A percentile compares a stretch with the other conserved stretches of the same genome.
phyloP scores from a whole-genome alignment of 306 rosid genomes.

The Morella rubra region DNA sequence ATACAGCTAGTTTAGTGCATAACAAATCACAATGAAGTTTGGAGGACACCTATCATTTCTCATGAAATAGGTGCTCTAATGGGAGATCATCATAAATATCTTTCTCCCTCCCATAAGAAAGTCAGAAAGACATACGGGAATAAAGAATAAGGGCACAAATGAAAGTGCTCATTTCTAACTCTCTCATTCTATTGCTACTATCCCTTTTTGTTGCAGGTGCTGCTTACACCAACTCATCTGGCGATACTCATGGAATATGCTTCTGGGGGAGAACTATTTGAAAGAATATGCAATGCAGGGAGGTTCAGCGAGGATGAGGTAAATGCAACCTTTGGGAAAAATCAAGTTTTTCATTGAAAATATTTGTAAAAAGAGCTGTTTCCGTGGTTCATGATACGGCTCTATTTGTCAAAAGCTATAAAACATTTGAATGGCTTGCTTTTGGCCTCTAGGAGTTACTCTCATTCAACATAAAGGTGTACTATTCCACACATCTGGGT shows the following conservation, averaged over 20 bases:
- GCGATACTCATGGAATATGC: slow-evolving; percentile 99
- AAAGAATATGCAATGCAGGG: slow-evolving; percentile 92
- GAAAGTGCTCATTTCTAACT: not conserved
- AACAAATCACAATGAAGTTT: not conserved
- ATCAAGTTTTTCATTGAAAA: too few species aligned
- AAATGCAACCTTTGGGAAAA: not conserved
- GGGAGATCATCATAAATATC: too few species aligned
- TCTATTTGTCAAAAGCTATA: too few species aligned
- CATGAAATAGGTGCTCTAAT: too few species aligned
- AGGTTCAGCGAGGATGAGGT: slow-evolving; percentile 99
- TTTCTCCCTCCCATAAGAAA: not conserved
- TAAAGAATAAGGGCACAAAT: not conserved
- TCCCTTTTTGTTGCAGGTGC: slow-evolving; percentile 46
- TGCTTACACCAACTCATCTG: slow-evolving; percentile 81
- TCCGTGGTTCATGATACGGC: too few species aligned
- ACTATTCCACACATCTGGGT: too few species aligned
- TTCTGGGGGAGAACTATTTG: slow-evolving; percentile 93
- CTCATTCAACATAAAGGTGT: too few species aligned
- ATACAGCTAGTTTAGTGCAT: not conserved
- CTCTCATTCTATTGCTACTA: not conserved
- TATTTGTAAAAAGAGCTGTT: too few species aligned
- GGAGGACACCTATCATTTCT: too few species aligned
- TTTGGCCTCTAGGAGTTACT: too few species aligned
- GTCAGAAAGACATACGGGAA: not conserved
- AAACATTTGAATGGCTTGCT: too few species aligned